These are phyloP conservation scores for Kazachstania africana DNA, from an alignment of 805 yeast genomes.

Conservation along the genomic window DNA sequence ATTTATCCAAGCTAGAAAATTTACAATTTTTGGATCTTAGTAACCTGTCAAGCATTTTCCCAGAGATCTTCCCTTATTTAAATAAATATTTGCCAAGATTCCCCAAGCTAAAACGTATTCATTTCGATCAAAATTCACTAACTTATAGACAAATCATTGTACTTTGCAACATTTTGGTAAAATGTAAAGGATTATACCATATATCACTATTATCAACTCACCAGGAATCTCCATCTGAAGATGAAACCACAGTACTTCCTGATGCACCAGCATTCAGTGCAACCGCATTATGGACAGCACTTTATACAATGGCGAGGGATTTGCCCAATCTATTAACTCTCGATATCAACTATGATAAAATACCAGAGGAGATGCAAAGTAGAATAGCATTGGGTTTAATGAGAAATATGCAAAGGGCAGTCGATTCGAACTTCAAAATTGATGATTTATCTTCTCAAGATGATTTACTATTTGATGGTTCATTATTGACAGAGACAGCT, in stretches of 20 bases:
- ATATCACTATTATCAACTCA: constrained; percentile 49
- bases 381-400: constrained; percentile 69
- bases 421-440: constrained; percentile 27
- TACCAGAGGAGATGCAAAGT: constrained; percentile 54
- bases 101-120: constrained; percentile 50
- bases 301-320: constrained; percentile 58
- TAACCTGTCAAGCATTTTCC: constrained; percentile 56
- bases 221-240: not conserved
- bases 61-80: constrained; percentile 44
- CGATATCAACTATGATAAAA: constrained; percentile 51
- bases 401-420: constrained; percentile 64
- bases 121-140: constrained; percentile 58
- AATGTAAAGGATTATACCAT: constrained; percentile 54
- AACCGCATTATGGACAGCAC: constrained; percentile 47
- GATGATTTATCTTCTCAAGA: constrained; percentile 31
- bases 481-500: constrained; percentile 62
- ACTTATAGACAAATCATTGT: constrained; percentile 42
- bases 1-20: constrained; percentile 41
- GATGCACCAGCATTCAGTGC: constrained; percentile 17
- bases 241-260: not conserved
- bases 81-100: constrained; percentile 59
- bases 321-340: constrained; percentile 54
- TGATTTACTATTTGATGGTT: constrained; percentile 67
- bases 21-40: constrained; percentile 69
- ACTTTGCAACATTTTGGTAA: constrained; percentile 57